A percentile compares a stretch with the other conserved stretches of the same genome.
Evolutionary conservation across 495 filamentous ascomycete species (phyloP).

Genomic region (Lineolata rhizophorae): DNA sequence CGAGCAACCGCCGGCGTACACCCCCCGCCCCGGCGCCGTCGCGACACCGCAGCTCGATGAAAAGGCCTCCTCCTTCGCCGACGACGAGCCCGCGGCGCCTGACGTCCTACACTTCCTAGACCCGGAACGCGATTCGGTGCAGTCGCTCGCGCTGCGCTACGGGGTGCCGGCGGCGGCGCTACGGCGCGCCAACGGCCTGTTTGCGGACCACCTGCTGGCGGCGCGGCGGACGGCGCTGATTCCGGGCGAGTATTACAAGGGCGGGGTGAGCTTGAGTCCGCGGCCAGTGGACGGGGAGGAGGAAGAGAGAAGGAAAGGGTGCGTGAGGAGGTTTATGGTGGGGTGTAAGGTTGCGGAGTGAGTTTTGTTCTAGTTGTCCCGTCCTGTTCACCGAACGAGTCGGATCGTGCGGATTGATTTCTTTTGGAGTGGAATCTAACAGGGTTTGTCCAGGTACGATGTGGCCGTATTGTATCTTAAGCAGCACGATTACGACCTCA

Average conservation of each 20-base stretch:
- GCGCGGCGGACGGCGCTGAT: slow-evolving; percentile 45
- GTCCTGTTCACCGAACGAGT: not conserved
- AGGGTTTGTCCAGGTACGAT: slow-evolving; percentile 38
- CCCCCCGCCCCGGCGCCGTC: not conserved
- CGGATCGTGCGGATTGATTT: not conserved
- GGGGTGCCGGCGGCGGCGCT: slow-evolving; percentile 32
- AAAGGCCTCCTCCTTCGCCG: too few species aligned
- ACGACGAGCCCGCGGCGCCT: slow-evolving; percentile 18
- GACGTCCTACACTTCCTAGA: slow-evolving; percentile 49
- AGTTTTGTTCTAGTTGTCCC: slow-evolving; percentile 8
- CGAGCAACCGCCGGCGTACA: slow-evolving; percentile 16
- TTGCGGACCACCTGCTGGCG: slow-evolving; percentile 38
- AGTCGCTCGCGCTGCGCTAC: slow-evolving; percentile 45
- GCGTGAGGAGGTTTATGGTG: slow-evolving; percentile 50
- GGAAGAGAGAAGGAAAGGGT: slow-evolving; percentile 39
- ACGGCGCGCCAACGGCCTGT: slow-evolving; percentile 37
- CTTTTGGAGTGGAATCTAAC: not conserved
- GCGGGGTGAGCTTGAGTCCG: slow-evolving; percentile 38
- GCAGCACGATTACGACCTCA: slow-evolving; percentile 40
- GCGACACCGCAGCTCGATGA: not conserved
- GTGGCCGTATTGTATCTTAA: slow-evolving; percentile 48
- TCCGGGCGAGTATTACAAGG: slow-evolving; percentile 40
- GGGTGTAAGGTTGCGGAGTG: slow-evolving; percentile 44
- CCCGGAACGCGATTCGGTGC: slow-evolving; percentile 34
- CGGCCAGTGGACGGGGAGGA: slow-evolving; percentile 44